Percentiles rank a stretch among this genome's conserved stretches.
Conservation (phyloP, 306 rosid genomes). For the Herpetospermum pedunculosum region DNA sequence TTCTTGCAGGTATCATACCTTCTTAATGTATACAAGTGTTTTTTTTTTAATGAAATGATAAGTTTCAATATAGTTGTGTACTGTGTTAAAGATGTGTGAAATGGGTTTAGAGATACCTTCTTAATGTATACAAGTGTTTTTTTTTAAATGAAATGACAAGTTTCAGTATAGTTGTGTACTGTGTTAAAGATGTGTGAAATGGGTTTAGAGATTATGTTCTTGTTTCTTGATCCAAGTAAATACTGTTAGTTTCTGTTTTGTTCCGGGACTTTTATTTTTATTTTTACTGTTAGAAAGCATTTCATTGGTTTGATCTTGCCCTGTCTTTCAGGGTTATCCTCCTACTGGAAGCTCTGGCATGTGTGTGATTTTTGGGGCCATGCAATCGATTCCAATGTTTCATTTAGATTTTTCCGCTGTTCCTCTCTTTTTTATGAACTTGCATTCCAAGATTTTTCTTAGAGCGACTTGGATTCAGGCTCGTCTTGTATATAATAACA, state of each 20-base stretch:
- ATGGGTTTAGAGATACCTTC: not conserved
- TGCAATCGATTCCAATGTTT: conserved; percentile 33
- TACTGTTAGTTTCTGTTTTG: not conserved
- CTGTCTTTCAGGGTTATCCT: conserved; percentile 40
- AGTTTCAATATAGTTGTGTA: not conserved
- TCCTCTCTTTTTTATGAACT: conserved; percentile 42
- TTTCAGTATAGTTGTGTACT: not conserved
- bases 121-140: not conserved
- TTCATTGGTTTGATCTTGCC: not conserved
- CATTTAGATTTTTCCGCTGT: conserved; percentile 61
- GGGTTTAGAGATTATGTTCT: not conserved
- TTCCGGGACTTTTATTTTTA: not conserved
- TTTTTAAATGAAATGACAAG: not conserved
- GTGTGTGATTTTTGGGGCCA: conserved; percentile 43
- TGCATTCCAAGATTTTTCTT: conserved; percentile 29
- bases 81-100: not conserved
- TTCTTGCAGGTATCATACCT: conserved; percentile 32
- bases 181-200: not conserved
- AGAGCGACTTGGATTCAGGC: conserved; percentile 21
- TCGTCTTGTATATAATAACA: conserved; percentile 20
- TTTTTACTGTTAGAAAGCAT: not conserved
- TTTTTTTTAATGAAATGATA: not conserved
- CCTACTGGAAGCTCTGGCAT: conserved; percentile 20
- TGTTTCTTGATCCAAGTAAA: not conserved
- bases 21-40: not conserved